Conservation (phyloP, 805 yeast species). For the Geotrichum ghanense region DNA sequence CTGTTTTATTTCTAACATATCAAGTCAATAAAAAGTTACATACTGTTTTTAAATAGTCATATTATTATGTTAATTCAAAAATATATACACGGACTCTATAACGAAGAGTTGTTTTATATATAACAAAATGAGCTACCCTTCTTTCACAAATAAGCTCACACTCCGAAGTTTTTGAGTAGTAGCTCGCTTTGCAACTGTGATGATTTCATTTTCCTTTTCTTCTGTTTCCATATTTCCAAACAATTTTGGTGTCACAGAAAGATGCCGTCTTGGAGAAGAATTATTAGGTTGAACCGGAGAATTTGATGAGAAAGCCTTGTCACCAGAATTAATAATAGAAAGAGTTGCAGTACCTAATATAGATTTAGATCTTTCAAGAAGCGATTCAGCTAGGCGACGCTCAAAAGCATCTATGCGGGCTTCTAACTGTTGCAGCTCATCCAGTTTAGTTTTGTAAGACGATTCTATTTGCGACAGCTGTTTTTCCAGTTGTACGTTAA, state of each 20-base stretch:
- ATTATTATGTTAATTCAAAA: no score
- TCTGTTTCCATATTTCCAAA: neutral
- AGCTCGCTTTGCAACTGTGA: neutral
- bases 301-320: neutral
- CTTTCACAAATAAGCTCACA: neutral
- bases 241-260: neutral
- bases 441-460: conserved; percentile 17
- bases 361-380: conserved; percentile 22
- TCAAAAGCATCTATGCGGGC: conserved; percentile 20
- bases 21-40: no score
- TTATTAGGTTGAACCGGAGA: neutral
- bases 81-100: no score
- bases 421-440: conserved; percentile 22
- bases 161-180: neutral
- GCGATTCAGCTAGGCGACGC: conserved; percentile 17
- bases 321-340: conserved; percentile 13
- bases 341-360: conserved; percentile 20
- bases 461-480: conserved; percentile 17
- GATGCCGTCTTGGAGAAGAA: neutral
- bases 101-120: no score
- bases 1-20: no score
- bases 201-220: neutral
- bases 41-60: no score
- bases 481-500: neutral
- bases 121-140: no score